Evolutionary conservation across 768 basidiomycete species (phyloP).

Genomic region (Royoungia palumana): DNA sequence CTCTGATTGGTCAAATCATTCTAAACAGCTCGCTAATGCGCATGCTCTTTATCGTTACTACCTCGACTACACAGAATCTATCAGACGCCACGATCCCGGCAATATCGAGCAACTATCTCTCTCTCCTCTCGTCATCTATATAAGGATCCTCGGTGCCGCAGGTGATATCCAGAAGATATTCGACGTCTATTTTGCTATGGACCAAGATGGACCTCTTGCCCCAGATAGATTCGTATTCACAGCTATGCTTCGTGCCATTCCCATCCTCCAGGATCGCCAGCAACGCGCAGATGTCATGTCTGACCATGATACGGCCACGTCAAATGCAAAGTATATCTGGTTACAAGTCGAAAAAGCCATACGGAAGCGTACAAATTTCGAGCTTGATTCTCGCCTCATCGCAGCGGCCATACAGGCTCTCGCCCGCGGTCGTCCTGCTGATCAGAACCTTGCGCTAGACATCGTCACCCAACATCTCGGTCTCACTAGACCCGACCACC

Average conservation of each 20-base stretch:
- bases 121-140: conserved; percentile 54
- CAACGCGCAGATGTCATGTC: conserved; percentile 19
- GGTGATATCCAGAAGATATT: conserved; percentile 64
- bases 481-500: conserved; percentile 47
- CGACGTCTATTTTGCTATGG: conserved; percentile 70
- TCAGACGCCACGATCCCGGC: conserved; percentile 46
- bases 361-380: conserved; percentile 43
- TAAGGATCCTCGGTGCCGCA: conserved; percentile 61
- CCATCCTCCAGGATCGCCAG: conserved; percentile 17
- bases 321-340: conserved; percentile 74
- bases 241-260: conserved; percentile 57
- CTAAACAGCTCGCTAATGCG: conserved; percentile 61
- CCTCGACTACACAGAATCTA: conserved; percentile 45
- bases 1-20: conserved; percentile 53
- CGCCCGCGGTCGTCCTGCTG: conserved; percentile 50
- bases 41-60: conserved; percentile 60
- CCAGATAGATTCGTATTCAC: conserved; percentile 62
- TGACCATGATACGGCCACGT: conserved; percentile 42
- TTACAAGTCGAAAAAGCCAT: conserved; percentile 53
- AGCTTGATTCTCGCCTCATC: conserved; percentile 53
- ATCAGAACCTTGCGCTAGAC: conserved; percentile 65
- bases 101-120: conserved; percentile 46
- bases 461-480: conserved; percentile 63
- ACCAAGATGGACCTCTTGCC: conserved; percentile 57
- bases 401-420: conserved; percentile 53